Conservation (phyloP, 352 stramenopile species). For the Phytophthora colocasiae region DNA sequence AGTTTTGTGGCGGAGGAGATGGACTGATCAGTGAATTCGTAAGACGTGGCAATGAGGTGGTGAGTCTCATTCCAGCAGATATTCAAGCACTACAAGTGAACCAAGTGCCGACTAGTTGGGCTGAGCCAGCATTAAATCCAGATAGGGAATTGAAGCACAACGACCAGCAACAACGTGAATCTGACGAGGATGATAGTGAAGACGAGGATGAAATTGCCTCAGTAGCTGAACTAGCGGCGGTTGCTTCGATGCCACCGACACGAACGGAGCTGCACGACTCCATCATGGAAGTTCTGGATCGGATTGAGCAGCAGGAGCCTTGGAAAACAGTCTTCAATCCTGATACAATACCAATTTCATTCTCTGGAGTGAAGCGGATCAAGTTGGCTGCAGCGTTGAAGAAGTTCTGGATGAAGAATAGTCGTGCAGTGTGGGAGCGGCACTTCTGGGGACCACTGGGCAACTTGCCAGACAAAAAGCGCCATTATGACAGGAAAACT, state of each 20-base stretch:
- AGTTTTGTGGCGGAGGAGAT: conserved; percentile 36
- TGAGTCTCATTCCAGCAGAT: conserved; percentile 38
- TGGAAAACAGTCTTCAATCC: conserved; percentile 20
- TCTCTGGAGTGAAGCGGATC: conserved; percentile 8
- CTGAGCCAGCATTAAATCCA: too few species aligned
- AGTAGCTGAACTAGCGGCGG: not conserved
- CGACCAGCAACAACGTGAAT: not conserved
- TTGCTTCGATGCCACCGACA: not conserved
- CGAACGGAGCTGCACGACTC: not conserved
- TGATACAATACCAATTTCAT: conserved; percentile 8
- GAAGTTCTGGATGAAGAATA: conserved; percentile 24
- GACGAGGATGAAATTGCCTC: conserved; percentile 4
- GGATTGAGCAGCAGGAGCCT: conserved; percentile 14
- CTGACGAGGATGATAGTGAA: not conserved
- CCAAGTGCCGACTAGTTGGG: not conserved
- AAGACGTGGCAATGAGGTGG: conserved; percentile 11
- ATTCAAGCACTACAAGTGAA: conserved; percentile 5
- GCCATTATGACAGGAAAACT: not conserved
- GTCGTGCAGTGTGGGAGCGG: conserved; percentile 40
- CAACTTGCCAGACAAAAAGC: not conserved
- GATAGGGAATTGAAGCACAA: not conserved
- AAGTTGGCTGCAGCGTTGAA: conserved; percentile 13
- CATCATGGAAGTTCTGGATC: conserved; percentile 13
- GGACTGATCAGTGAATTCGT: conserved; percentile 27
- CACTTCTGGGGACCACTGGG: conserved; percentile 29